Base-by-base conservation (phyloP, 2,329 filamentous ascomycete genomes). In the Trichoderma brevicompactum region DNA sequence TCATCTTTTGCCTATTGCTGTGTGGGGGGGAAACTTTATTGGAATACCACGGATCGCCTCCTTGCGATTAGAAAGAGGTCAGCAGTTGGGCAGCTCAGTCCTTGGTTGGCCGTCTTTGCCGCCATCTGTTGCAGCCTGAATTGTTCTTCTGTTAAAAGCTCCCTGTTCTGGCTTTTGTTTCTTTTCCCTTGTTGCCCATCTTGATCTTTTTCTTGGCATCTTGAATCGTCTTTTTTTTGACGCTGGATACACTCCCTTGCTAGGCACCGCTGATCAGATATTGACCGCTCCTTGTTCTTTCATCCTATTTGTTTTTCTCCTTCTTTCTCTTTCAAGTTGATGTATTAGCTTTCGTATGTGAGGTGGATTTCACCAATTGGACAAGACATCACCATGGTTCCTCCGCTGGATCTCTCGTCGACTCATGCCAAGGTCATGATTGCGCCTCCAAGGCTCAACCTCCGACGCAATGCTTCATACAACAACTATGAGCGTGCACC, bases 401-500 rank as follows among this genome's bases (percentile, higher is more conserved):
- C 81, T 53, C 77, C 78, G 61, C 75, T 85, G 66, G 80, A 83
- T 69, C 74, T 84, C 68, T 77, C 76, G 64, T 74, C 79, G 54
- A 74, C 78, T 12, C 80, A 83, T 65, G 73, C 79, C 70, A 85
- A 83, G 71, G 80, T 85, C 75, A 79, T 85, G 70, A 77, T 85
- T 62, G 79, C 80, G 17, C 81, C 84, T 41, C 84, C 86, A 59
- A 79, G 84, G 50, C 79, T 89, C 67, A 88, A 86, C 73, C 79
- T 89, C 69, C 82, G 87, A 53, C 79, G 85, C 69, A 82, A 84
- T 38, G 80, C 81, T n/a, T 85, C 85, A 3, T 89, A 86, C 74
- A 83, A 79, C 66, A 74, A 82, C 65, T 78, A 81, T 68, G 85
- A 88, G 69, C 83, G 75, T 76, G 63, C 56, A 1, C 83, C 85